Evolutionary conservation across 768 basidiomycete genomes (phyloP).

Genomic region (Pisolithus albus): DNA sequence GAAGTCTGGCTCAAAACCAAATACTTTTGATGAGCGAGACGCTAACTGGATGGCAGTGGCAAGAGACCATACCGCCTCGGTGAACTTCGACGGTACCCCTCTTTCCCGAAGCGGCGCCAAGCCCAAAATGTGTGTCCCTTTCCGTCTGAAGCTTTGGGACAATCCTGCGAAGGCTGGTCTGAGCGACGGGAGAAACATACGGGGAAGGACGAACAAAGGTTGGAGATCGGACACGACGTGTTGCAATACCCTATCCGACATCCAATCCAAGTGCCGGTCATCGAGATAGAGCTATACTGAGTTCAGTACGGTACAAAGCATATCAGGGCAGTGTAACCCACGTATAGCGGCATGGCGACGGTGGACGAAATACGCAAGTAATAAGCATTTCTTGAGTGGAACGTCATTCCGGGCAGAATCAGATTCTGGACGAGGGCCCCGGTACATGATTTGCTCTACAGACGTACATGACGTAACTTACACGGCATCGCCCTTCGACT

Average conservation of each 20-base stretch:
- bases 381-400: conserved; percentile 67
- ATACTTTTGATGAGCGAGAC: too few species aligned
- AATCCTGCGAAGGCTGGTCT: conserved; percentile 39
- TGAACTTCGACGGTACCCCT: conserved; percentile 76
- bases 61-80: conserved; percentile 56
- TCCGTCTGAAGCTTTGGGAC: conserved; percentile 61
- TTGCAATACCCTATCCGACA: conserved; percentile 77
- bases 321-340: conserved; percentile 24
- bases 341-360: conserved; percentile 74
- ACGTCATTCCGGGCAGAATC: conserved; percentile 41
- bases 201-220: conserved; percentile 44
- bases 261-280: conserved; percentile 83
- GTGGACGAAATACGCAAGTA: conserved; percentile 76
- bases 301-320: conserved; percentile 6
- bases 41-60: background rate
- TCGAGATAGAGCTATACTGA: conserved; percentile 69
- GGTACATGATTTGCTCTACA: too few species aligned
- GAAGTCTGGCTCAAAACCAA: conserved; percentile 41
- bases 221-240: conserved; percentile 74
- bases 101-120: conserved; percentile 40
- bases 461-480: background rate
- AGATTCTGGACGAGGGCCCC: too few species aligned
- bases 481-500: background rate
- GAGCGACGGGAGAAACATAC: background rate
- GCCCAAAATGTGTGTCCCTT: conserved; percentile 36